Percentiles rank a stretch among this genome's conserved stretches.
phyloP scores from a whole-genome alignment of 129 eudicot species.

The Helianthus annuus region HanXRQr2.0-SUNRISE NC_035448.2:47101477-47101976 shows the following conservation, averaged over 20 bases:
- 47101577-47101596: constrained; percentile 74
- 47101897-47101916: constrained; percentile 49
- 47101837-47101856: not conserved
- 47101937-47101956: constrained; percentile 80
- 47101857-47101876: not conserved
- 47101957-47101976: constrained; percentile 95
- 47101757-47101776: too few species aligned
- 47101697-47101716: constrained; percentile 44
- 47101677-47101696: constrained; percentile 88
- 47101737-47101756: too few species aligned
- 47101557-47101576: constrained; percentile 90
- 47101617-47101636: constrained; percentile 83
- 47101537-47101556: constrained; percentile 77
- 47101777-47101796: too few species aligned
- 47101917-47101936: constrained; percentile 89
- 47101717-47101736: not conserved
- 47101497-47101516: constrained; percentile 76
- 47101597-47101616: constrained; percentile 69
- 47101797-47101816: not conserved
- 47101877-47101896: not conserved
- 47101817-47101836: not conserved
- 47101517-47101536: constrained; percentile 90
- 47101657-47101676: constrained; percentile 77
- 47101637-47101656: constrained; percentile 87
- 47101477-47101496: constrained; percentile 90